Evolutionary conservation across 73 alveolate species (phyloP).

Genomic region (Paramecium caudatum): DNA sequence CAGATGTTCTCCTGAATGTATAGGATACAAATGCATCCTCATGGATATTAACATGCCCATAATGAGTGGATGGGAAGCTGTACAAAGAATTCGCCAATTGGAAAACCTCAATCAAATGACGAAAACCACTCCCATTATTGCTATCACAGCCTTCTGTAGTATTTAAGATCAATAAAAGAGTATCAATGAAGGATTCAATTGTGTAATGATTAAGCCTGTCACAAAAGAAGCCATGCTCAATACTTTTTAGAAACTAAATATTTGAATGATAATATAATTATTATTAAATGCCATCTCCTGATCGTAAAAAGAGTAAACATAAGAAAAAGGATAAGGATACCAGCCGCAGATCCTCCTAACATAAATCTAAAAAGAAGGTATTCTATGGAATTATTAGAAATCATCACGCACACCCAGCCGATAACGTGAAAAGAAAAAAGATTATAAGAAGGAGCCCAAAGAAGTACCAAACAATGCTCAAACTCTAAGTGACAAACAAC

Average conservation of each 20-base stretch:
- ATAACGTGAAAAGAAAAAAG: slow-evolving; percentile 37
- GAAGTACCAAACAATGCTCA: slow-evolving; percentile 25
- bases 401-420: slow-evolving; percentile 20
- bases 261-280: too few species aligned
- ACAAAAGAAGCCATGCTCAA: background rate
- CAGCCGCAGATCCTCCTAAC: slow-evolving; percentile 47
- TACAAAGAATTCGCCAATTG: slow-evolving; percentile 23
- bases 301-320: slow-evolving; percentile 49
- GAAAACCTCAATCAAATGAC: background rate
- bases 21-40: slow-evolving; percentile 5
- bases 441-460: background rate
- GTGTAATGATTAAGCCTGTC: background rate
- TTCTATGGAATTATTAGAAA: background rate
- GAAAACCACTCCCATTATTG: slow-evolving; percentile 30
- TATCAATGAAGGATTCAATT: slow-evolving; percentile 14
- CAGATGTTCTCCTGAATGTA: background rate
- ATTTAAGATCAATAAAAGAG: background rate
- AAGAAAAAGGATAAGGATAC: slow-evolving; percentile 59
- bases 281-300: slow-evolving; percentile 63
- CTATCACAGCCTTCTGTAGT: slow-evolving; percentile 51
- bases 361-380: slow-evolving; percentile 66
- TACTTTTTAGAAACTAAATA: background rate
- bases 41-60: slow-evolving; percentile 67
- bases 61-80: slow-evolving; percentile 70
- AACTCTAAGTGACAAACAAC: slow-evolving; percentile 45